phyloP scores from a whole-genome alignment of 768 basidiomycete genomes.

The Rubroboletus pulcherrimus region DNA sequence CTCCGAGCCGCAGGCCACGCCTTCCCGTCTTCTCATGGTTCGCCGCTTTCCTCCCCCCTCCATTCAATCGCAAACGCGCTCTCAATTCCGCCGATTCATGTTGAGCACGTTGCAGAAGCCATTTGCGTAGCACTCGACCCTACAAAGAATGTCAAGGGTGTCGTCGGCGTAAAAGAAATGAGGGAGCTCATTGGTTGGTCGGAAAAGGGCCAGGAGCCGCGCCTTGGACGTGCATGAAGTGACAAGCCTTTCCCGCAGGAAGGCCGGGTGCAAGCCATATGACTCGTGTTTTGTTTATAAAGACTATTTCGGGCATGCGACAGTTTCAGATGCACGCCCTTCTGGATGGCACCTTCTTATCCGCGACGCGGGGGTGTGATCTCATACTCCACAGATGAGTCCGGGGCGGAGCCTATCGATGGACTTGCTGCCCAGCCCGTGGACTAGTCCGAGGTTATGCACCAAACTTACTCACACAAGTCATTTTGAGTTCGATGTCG shows the following conservation, averaged over 20 bases:
- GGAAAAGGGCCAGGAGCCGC: conserved; percentile 29
- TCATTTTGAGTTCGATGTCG: conserved; percentile 7
- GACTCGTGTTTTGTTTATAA: conserved; percentile 7
- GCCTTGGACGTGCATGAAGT: conserved; percentile 13
- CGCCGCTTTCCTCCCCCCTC: conserved; percentile 43
- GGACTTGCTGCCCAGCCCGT: not conserved
- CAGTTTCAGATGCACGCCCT: conserved; percentile 11
- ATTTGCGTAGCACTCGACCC: conserved; percentile 61
- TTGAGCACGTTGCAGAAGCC: conserved; percentile 91
- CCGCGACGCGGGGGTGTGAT: conserved; percentile 20
- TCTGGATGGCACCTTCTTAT: conserved; percentile 15
- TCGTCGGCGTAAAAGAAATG: conserved; percentile 71
- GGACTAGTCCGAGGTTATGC: conserved; percentile 8
- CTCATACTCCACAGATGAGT: conserved; percentile 7
- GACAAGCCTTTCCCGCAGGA: conserved; percentile 8
- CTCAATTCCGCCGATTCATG: conserved; percentile 87
- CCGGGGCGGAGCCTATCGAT: conserved; percentile 7
- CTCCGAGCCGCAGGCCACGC: conserved; percentile 50
- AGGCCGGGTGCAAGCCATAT: not conserved
- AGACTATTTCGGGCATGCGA: conserved; percentile 16
- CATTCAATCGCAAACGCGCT: conserved; percentile 75
- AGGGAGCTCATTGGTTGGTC: conserved; percentile 71
- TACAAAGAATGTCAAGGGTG: conserved; percentile 51
- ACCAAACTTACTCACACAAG: not conserved
- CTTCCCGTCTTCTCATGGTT: conserved; percentile 30